A percentile compares a stretch with the other conserved stretches of the same genome.
Evolutionary conservation across 352 stramenopile genomes (phyloP).

Genomic region (Plasmopara muralis): DNA sequence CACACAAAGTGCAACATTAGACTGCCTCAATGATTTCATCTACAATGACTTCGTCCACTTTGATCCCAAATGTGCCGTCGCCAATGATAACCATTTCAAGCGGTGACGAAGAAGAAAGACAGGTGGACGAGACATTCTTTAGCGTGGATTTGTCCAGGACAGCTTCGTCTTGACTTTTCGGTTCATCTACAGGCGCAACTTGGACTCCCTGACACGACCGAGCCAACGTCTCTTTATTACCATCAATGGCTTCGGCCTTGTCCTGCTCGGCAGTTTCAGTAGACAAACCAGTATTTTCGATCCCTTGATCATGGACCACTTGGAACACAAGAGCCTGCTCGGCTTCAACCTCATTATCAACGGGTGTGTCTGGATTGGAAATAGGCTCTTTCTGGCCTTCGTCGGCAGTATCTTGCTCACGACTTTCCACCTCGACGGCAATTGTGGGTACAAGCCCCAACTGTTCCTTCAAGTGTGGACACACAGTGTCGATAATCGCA

Average conservation of each 20-base stretch:
- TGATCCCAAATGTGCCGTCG: constrained; percentile 36
- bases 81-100: constrained; percentile 32
- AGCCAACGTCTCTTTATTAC: constrained; percentile 18
- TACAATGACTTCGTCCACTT: constrained; percentile 43
- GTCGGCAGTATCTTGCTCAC: not conserved
- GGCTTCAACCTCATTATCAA: not conserved
- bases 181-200: constrained; percentile 16
- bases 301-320: constrained; percentile 4
- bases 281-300: constrained; percentile 2
- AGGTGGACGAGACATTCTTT: constrained; percentile 5
- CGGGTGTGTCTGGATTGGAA: constrained; percentile 1
- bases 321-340: constrained; percentile 1
- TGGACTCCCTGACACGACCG: constrained; percentile 4
- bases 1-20: constrained; percentile 24
- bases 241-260: constrained; percentile 4
- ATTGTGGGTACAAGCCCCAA: constrained; percentile 47
- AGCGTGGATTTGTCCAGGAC: not conserved
- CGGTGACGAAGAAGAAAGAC: constrained; percentile 4
- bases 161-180: constrained; percentile 3
- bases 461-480: constrained; percentile 72
- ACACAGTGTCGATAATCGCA: constrained; percentile 63
- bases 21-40: constrained; percentile 59
- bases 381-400: not conserved
- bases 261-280: not conserved
- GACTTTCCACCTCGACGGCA: constrained; percentile 10